Base-by-base conservation (phyloP, 495 filamentous ascomycete species). In the Xylaria castorea region DNA sequence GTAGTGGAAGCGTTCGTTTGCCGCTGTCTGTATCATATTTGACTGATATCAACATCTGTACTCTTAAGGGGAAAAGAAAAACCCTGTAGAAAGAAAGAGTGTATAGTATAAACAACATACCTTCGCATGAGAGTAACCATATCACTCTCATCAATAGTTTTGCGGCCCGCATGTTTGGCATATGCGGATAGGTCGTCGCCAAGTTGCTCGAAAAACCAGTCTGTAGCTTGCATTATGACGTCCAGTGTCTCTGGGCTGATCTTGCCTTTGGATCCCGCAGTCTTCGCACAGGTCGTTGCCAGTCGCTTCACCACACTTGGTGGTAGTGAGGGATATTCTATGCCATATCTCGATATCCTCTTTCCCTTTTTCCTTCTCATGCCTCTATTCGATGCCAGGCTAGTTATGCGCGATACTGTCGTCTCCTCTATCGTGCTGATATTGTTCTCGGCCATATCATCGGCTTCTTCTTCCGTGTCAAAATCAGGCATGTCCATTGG, bases 171-270 rank as follows among this genome's bases (percentile, higher is more conserved):
- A 80, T 97, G 94, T 62, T 90, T 85, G 11, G 94, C 92, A 81
- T 94, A 97, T 2, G 87, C 89, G 4, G 87, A 88, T 71, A 97
- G 83, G 76, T 97, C 93, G 32, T 93, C 92, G 69, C 92, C 88
- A 18, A 91, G 84, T 79, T 97, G 94, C 76, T 95, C 92, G 77
- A 97, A 97, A 81, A 93, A 97, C 90, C 92, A 94, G 44, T 95
- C 92, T 22, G 91, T 92, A 20, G 93, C 93, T 76, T 92, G 90
- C 78, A 91, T 89, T 48, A 97, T 90, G 32, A 89, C 90, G 22
- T 87, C 86, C 66, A 97, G 83, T 1, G 91, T 90, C 38, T 94
- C 92, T 48, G 91, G 89, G 71, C 85, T 89, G 65, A 97, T 89
- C 74, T 89, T 92, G 0, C 87, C 80, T 73, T 90, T 93, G 55